Base-by-base conservation (phyloP, 164 flowering plant species). In the Taxillus chinensis region DNA sequence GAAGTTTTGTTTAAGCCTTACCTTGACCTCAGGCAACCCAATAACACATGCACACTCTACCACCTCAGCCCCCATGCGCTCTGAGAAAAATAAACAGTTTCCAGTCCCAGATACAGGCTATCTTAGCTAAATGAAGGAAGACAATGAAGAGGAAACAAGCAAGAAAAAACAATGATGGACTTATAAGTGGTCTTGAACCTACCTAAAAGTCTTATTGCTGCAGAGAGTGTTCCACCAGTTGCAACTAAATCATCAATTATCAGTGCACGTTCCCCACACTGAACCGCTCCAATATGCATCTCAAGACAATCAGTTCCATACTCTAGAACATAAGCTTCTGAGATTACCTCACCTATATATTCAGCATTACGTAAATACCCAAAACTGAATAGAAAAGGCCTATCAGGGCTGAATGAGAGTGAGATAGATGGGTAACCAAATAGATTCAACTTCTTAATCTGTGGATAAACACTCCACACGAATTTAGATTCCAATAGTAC, bases 241-340 rank as follows among this genome's bases (percentile, higher is more conserved):
- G 98, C 98, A 14, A 92, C 89, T 67, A 92, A 68, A 78, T 92
- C 98, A 78, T 92, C 98, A 67, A 92, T 82, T 16, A 92, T 72
- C 61, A 92, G 8, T 48, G 83, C 87, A 7, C 87, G 79, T 48
- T 92, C 98, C 45, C 92, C 91, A 3, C 85, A 76, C 66, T 81
- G 70, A 60, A 92, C 89, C 45, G 96, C 98, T 46, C 82, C 95
- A 55, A 90, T 82, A 71, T 90, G 96, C 92, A 92, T 90, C 71
- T 90, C 92, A 48, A 92, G 62, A 64, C 96, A 77, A 69, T 92
- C 98, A 3, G 71, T 80, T 56, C 98, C 98, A 75, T 92, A 92
- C 74, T 90, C 98, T 17, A 92, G 84, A 67, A 62, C 90, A 73
- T 92, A 92, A 5, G 61, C 68, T 74, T 92, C 95, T 7, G 86